Evolutionary conservation across 2,329 filamentous ascomycete species (phyloP).

Genomic region (Ophiostoma triangulosporum): DNA sequence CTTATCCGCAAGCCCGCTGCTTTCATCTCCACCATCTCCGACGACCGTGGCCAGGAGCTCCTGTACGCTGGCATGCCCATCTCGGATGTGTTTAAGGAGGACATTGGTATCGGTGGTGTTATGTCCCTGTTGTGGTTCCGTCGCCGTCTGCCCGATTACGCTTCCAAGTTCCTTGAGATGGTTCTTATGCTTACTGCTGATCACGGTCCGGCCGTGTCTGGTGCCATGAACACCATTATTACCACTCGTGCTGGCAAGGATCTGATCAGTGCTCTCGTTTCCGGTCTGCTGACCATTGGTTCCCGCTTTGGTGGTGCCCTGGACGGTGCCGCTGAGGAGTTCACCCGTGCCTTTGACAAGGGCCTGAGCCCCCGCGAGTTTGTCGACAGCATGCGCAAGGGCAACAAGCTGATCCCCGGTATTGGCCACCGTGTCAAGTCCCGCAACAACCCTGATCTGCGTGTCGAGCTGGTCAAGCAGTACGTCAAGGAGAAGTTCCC

Average conservation of each 20-base stretch:
- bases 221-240: constrained; percentile 99
- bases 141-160: constrained; percentile 86
- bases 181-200: constrained; percentile 99
- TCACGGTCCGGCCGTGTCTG: constrained; percentile 95
- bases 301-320: constrained; percentile 97
- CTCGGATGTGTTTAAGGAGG: constrained; percentile 98
- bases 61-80: constrained; percentile 99
- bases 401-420: constrained; percentile 99
- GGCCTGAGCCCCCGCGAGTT: constrained; percentile 96
- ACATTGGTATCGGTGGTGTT: constrained; percentile 98
- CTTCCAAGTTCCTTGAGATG: constrained; percentile 99
- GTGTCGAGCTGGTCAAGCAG: constrained; percentile 98
- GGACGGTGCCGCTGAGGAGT: constrained; percentile 95
- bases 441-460: constrained; percentile 98
- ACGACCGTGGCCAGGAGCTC: constrained; percentile 98
- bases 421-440: constrained; percentile 99
- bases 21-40: constrained; percentile 99
- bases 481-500: constrained; percentile 97
- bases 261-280: constrained; percentile 86
- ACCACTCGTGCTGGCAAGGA: constrained; percentile 99
- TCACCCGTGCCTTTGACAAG: constrained; percentile 96
- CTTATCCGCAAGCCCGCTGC: constrained; percentile 99
- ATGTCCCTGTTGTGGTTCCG: constrained; percentile 99
- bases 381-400: constrained; percentile 96
- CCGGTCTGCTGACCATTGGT: constrained; percentile 94